Conservation (phyloP, 2,329 filamentous ascomycete species). For the Fusarium dimerum region DNA sequence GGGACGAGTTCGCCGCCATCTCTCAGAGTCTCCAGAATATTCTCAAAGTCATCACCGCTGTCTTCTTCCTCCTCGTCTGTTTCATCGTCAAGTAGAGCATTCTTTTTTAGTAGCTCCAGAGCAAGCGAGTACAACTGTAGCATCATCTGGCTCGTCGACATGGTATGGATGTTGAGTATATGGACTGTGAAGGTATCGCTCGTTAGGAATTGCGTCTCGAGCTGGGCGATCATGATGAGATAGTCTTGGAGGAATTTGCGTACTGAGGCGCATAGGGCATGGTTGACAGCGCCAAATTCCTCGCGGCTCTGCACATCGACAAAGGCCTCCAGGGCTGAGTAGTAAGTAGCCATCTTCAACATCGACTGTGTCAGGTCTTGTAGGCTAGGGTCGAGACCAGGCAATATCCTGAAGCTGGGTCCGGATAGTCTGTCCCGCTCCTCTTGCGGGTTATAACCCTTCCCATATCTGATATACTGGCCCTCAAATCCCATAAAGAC, state of each 20-base stretch:
- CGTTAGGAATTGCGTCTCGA: constrained; percentile 90
- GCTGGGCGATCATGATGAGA: constrained; percentile 84
- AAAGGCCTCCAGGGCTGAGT: constrained; percentile 87
- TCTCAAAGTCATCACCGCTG: constrained; percentile 83
- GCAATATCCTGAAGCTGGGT: constrained; percentile 75
- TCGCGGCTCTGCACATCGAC: constrained; percentile 92
- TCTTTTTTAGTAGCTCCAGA: constrained; percentile 84
- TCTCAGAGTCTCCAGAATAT: constrained; percentile 85
- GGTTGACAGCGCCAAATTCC: constrained; percentile 92
- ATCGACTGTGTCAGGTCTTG: constrained; percentile 85
- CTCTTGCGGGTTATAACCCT: constrained; percentile 77
- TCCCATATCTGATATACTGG: constrained; percentile 89
- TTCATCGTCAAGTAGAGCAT: constrained; percentile 82
- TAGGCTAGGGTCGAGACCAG: constrained; percentile 87
- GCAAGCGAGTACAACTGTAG: constrained; percentile 85
- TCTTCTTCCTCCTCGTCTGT: constrained; percentile 70
- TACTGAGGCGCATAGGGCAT: constrained; percentile 93
- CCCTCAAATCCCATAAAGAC: constrained; percentile 99
- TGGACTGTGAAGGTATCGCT: constrained; percentile 90
- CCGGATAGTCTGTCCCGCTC: constrained; percentile 87
- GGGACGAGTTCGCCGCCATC: constrained; percentile 82
- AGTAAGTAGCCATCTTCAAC: constrained; percentile 92
- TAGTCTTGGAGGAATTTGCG: constrained; percentile 92
- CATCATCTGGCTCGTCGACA: constrained; percentile 89
- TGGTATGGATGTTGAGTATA: constrained; percentile 86